These are phyloP conservation scores for Madurella fahalii DNA, from an alignment of 2,329 filamentous ascomycete species.

Conservation along the genomic window DNA sequence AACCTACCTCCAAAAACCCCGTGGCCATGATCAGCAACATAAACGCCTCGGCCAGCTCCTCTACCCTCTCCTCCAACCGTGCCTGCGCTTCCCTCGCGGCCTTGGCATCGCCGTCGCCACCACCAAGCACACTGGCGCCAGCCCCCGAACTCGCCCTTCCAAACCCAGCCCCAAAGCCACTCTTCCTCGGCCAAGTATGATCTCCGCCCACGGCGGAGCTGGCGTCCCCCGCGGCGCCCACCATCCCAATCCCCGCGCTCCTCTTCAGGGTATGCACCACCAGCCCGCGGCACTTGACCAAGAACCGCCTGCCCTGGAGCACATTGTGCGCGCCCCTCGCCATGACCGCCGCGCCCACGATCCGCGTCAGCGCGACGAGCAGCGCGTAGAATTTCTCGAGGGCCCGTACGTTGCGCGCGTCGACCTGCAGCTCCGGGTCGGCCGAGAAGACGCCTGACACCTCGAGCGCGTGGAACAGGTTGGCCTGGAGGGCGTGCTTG, in stretches of 20 bases:
- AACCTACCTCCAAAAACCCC: constrained; percentile 76
- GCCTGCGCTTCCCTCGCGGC: constrained; percentile 24
- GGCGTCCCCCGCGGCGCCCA: constrained; percentile 19
- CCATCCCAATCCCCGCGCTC: constrained; percentile 68
- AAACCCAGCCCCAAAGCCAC: background rate
- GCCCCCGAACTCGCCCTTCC: background rate
- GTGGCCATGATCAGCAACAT: constrained; percentile 79
- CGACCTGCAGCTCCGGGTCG: constrained; percentile 87
- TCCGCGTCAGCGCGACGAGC: constrained; percentile 72
- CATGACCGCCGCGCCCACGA: constrained; percentile 78
- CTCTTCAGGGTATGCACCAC: constrained; percentile 89
- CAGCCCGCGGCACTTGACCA: constrained; percentile 75
- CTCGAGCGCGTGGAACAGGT: constrained; percentile 76
- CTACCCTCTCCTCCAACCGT: constrained; percentile 57
- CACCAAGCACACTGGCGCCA: background rate
- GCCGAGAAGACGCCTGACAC: constrained; percentile 81
- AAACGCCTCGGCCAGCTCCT: constrained; percentile 79
- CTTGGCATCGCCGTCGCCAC: background rate
- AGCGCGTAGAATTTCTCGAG: constrained; percentile 80
- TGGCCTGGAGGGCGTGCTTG: constrained; percentile 80
- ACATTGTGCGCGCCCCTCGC: constrained; percentile 80
- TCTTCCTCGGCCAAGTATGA: background rate
- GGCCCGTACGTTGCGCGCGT: constrained; percentile 64
- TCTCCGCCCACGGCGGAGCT: no score
- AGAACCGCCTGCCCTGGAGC: constrained; percentile 72